Percentiles rank a stretch among this genome's conserved stretches.
phyloP scores from a whole-genome alignment of 1,139 yeast species.

The Geotrichum restrictum region DNA sequence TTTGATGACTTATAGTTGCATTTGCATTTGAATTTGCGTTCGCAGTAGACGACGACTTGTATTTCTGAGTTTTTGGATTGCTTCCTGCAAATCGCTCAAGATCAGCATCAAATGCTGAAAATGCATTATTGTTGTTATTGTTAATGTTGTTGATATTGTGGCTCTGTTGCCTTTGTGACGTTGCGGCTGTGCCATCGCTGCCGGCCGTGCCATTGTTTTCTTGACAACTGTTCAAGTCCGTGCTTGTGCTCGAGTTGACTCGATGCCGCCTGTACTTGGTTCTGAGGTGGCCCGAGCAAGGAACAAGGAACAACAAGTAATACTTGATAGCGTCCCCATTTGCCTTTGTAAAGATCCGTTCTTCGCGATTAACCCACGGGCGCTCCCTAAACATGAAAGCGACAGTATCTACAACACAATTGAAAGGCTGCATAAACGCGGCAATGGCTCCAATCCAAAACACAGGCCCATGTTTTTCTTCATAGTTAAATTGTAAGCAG shows the following conservation, averaged over 20 bases:
- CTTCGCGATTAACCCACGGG: slow-evolving; percentile 22
- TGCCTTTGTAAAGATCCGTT: slow-evolving; percentile 17
- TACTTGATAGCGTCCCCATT: slow-evolving; percentile 13
- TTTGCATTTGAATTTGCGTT: neutral
- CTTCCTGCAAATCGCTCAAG: slow-evolving; percentile 14
- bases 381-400: slow-evolving; percentile 71
- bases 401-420: slow-evolving; percentile 70
- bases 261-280: neutral
- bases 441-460: slow-evolving; percentile 66
- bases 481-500: slow-evolving; percentile 49
- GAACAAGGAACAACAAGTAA: slow-evolving; percentile 10
- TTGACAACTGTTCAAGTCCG: too few relatives aligned
- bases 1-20: neutral
- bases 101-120: slow-evolving; percentile 13
- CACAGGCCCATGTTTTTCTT: slow-evolving; percentile 40
- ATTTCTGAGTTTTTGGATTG: too few relatives aligned
- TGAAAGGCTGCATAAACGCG: slow-evolving; percentile 76
- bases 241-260: neutral
- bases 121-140: neutral
- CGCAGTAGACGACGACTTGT: too few relatives aligned
- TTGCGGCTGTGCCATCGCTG: too few relatives aligned
- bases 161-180: neutral
- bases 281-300: slow-evolving; percentile 5
- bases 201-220: too few relatives aligned
- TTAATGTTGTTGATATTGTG: too few relatives aligned